Percentiles rank a stretch among this genome's conserved stretches.
These are phyloP conservation scores for Acanthamoeba rhysodes DNA, from an alignment of 208 protist species.

Conservation along the genomic window DNA sequence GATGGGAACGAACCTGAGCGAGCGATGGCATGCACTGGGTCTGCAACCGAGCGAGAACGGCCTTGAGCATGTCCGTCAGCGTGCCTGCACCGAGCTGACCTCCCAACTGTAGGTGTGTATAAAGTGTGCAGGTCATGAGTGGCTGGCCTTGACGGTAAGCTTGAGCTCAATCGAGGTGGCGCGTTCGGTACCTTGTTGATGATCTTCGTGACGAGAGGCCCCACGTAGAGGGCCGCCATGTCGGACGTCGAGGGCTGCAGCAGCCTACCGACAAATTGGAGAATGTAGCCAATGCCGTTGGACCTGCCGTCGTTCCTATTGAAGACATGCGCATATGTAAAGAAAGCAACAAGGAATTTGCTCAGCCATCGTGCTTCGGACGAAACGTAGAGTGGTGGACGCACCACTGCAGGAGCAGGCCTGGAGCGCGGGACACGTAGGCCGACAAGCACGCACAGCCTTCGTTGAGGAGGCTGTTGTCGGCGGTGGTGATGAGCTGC, in stretches of 20 bases:
- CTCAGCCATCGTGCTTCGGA: neutral
- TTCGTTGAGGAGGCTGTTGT: conserved; percentile 49
- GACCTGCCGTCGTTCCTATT: conserved; percentile 3
- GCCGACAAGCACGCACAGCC: neutral
- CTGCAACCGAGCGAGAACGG: conserved; percentile 52
- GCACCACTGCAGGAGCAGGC: conserved; percentile 11
- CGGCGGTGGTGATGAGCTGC: conserved; percentile 34
- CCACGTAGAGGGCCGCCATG: conserved; percentile 62
- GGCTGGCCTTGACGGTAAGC: neutral
- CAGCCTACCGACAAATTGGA: neutral
- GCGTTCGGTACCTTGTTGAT: conserved; percentile 6
- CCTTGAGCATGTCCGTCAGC: conserved; percentile 65
- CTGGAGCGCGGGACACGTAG: conserved; percentile 27
- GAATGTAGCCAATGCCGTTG: conserved; percentile 38
- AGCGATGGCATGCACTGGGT: conserved; percentile 22
- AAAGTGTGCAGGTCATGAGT: neutral
- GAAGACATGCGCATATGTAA: no score
- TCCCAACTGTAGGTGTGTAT: neutral
- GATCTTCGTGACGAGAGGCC: conserved; percentile 53
- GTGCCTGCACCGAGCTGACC: conserved; percentile 5
- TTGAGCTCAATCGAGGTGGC: neutral
- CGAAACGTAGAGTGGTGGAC: neutral
- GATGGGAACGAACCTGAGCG: neutral
- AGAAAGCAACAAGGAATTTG: neutral
- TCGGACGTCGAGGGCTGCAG: conserved; percentile 36